Evolutionary conservation across 768 basidiomycete species (phyloP).

Genomic region (Clitopilus hobsonii): DNA sequence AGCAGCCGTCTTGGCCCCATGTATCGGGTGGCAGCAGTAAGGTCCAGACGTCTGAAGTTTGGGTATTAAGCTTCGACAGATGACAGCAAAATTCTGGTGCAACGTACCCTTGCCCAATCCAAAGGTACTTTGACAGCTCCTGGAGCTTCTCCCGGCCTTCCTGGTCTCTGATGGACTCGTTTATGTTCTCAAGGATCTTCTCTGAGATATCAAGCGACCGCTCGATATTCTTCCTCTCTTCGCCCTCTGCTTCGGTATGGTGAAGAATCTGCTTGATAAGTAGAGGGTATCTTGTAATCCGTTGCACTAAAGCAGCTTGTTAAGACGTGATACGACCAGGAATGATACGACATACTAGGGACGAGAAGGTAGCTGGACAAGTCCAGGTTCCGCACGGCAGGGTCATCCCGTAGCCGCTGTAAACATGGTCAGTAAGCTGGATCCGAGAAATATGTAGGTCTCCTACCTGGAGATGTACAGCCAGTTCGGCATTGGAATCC

Average conservation of each 20-base stretch:
- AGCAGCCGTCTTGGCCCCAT: constrained; percentile 79
- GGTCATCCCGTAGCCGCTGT: constrained; percentile 74
- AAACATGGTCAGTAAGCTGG: background rate
- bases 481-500: constrained; percentile 61
- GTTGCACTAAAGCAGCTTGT: constrained; percentile 66
- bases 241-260: constrained; percentile 63
- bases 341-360: constrained; percentile 59
- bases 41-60: constrained; percentile 60
- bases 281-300: constrained; percentile 91
- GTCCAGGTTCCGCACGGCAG: constrained; percentile 75
- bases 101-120: constrained; percentile 81
- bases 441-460: background rate
- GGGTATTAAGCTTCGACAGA: background rate
- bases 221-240: constrained; percentile 52
- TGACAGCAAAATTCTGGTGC: constrained; percentile 22
- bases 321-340: constrained; percentile 4
- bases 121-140: constrained; percentile 72
- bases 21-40: constrained; percentile 85
- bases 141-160: constrained; percentile 77
- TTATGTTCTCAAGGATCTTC: constrained; percentile 72
- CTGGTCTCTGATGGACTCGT: constrained; percentile 82
- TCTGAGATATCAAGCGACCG: constrained; percentile 62
- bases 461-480: constrained; percentile 61
- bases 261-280: constrained; percentile 82
- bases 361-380: constrained; percentile 86